Evolutionary conservation across 106 monocot species (phyloP), one percentile per base, ranked within the genome.

Genomic region (Dendrobium catenatum): DNA sequence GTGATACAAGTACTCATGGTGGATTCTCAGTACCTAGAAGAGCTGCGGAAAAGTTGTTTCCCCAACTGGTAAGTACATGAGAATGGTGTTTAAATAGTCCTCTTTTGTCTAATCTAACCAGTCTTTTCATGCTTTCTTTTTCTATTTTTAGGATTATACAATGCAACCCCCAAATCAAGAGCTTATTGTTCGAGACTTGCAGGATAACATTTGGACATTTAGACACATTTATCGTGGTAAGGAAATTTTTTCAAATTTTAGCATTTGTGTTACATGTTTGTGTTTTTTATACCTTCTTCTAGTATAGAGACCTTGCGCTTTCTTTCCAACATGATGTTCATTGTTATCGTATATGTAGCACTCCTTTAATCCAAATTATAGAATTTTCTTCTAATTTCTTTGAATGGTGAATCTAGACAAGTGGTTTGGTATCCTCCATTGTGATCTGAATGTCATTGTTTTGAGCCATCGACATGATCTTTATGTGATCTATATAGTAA

Each of bases 91-190:
- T 75, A 68, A 54, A 47, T 49, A 40, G 9, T 11, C 51, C 51
- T 48, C 54, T 11, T 29, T 82, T 49, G 19, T 73, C 4, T 17
- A 9, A 66, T 22, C 41, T 13, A 26, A 48, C 7, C 33, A 43
- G 72, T 75, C 2, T 19, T 46, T 66, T 68, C 27, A 74, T 77
- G 9, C 33, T 22, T 72, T 58, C 79, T 58, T 4, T 79, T 80
- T 27, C 37, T 37, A 13, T 70, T 78, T 80, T 1, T 78, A 98
- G 97, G 97, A 98, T 87, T 95, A 89, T 82, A 82, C 94, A 67
- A 89, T 86, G 86, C 98, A 99, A 83, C 91, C 98, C 83, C 93
- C 98, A 84, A 95, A 86, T 83, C 98, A 99, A 80, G 98, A 99
- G 85, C 93, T 99, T 43, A 85, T 90, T 68, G 90, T 95, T 49